These are phyloP conservation scores for Monilinia aucupariae DNA, from an alignment of 2,329 filamentous ascomycete genomes.

Conservation along the genomic window DNA sequence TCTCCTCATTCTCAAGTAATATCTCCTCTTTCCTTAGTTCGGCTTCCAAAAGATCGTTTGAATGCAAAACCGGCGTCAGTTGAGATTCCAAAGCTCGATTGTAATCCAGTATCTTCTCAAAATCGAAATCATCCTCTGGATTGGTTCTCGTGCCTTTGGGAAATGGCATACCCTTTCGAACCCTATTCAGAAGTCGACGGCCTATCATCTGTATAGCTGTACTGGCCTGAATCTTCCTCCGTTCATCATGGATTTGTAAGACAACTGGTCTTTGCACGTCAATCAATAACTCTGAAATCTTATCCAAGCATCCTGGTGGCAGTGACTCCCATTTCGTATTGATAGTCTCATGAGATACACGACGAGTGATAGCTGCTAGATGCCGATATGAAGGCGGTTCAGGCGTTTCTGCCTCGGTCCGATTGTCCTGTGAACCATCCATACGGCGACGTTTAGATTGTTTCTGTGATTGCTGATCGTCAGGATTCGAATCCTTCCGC, in stretches of 20 bases:
- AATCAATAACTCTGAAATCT: slow-evolving; percentile 51
- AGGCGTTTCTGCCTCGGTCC: slow-evolving; percentile 10
- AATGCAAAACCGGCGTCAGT: slow-evolving; percentile 58
- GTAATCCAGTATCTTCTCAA: slow-evolving; percentile 59
- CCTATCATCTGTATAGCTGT: slow-evolving; percentile 51
- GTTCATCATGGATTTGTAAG: slow-evolving; percentile 45
- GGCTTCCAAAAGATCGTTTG: slow-evolving; percentile 53
- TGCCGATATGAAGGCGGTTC: slow-evolving; percentile 41
- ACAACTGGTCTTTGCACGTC: slow-evolving; percentile 59
- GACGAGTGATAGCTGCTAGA: slow-evolving; percentile 46
- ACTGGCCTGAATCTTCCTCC: slow-evolving; percentile 42
- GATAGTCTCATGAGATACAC: slow-evolving; percentile 58
- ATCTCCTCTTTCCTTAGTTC: slow-evolving; percentile 54
- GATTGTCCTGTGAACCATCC: slow-evolving; percentile 9
- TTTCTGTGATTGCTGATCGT: slow-evolving; percentile 2
- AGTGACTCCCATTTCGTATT: slow-evolving; percentile 63
- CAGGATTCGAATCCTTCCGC: slow-evolving; percentile 5
- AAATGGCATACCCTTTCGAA: slow-evolving; percentile 59
- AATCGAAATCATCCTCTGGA: slow-evolving; percentile 57
- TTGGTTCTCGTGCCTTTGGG: slow-evolving; percentile 49
- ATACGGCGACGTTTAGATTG: slow-evolving; percentile 18
- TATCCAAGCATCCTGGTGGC: slow-evolving; percentile 48
- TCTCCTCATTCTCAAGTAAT: slow-evolving; percentile 52
- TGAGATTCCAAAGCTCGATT: slow-evolving; percentile 51
- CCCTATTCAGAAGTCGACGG: slow-evolving; percentile 51